Base-by-base conservation (phyloP, 345 rosid species). In the Melaleuca alternifolia region DNA sequence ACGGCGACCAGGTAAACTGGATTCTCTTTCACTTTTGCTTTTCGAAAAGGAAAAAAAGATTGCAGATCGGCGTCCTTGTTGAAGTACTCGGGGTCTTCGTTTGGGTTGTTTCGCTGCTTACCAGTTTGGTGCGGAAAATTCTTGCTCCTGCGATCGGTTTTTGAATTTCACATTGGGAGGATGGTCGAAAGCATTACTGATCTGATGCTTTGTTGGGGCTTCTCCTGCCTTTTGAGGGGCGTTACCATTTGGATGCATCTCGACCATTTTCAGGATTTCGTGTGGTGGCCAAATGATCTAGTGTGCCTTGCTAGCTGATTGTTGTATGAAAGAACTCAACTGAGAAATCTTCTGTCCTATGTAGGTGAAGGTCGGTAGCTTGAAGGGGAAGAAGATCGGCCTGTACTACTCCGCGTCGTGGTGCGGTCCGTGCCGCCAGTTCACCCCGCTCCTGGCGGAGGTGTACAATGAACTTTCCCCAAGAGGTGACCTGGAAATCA, bases 371-470 rank as follows among this genome's bases (percentile, higher is more conserved):
- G 87, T 96, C 83, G 94, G 92, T 2, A 90, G 91, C 89, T 91
- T 96, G 94, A 93, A 92, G 88, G 97, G 96, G 87, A 95, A 94
- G 92, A 96, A 89, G 86, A 85, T 94, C 56, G 96, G 94, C 28
- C 53, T 96, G 59, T 96, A 96, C 89, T 95, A 94, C 85, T 95
- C 99, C 20, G 98, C 97, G 24, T 92, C 92, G 15, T 95, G 99
- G 97, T 96, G 98, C 24, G 94, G 95, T 41, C 97, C 98, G 0
- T 93, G 99, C 90, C 92, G 59, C 26, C 86, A 76, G 6, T 94
- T 95, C 87, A 96, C 97, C 83, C 98, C 99, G 0, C 84, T 71
- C 77, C 87, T 96, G 75, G 87, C 89, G 14, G 95, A 96, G 84
- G 91, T 90, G 44, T 94, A 96, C 88, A 83, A 89, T 26, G 93